Evolutionary conservation across 345 rosid species (phyloP).

Genomic region (Lenwebbia sp.): DNA sequence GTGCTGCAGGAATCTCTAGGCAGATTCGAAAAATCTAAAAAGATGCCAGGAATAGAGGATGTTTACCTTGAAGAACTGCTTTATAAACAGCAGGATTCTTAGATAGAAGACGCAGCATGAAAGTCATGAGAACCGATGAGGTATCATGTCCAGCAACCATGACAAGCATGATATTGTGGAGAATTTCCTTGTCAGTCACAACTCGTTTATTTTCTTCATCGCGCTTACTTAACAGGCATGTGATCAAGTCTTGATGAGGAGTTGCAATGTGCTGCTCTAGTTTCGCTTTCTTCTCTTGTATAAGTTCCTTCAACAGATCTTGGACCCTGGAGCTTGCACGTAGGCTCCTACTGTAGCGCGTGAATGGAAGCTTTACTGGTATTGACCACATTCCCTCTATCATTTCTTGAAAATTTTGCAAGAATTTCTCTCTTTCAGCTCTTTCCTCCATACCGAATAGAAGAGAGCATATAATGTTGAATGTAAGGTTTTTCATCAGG

Average conservation of each 20-base stretch:
- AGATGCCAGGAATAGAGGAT: background rate
- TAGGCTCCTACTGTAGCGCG: slow-evolving; percentile 30
- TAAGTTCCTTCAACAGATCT: slow-evolving; percentile 14
- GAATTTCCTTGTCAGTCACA: slow-evolving; percentile 34
- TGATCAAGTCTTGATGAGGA: slow-evolving; percentile 33
- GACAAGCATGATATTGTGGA: slow-evolving; percentile 32
- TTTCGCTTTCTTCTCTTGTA: slow-evolving; percentile 21
- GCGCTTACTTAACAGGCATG: slow-evolving; percentile 20
- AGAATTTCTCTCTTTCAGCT: slow-evolving; percentile 15
- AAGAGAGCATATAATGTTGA: slow-evolving; percentile 38
- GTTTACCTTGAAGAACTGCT: slow-evolving; percentile 41
- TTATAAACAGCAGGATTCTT: slow-evolving; percentile 20
- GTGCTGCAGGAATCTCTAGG: background rate
- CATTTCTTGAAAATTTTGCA: slow-evolving; percentile 17
- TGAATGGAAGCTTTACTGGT: slow-evolving; percentile 40
- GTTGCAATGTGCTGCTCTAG: slow-evolving; percentile 15
- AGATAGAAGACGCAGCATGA: slow-evolving; percentile 29
- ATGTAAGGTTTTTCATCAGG: slow-evolving; percentile 37
- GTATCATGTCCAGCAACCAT: slow-evolving; percentile 59
- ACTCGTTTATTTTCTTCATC: slow-evolving; percentile 2
- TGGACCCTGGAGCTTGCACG: slow-evolving; percentile 19
- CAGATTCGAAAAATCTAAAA: background rate
- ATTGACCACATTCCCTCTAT: slow-evolving; percentile 36
- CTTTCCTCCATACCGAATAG: slow-evolving; percentile 30
- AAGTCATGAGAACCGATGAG: slow-evolving; percentile 34